Conservation (phyloP, 2,329 filamentous ascomycete genomes). For the Chaetothyriales sp. region DNA sequence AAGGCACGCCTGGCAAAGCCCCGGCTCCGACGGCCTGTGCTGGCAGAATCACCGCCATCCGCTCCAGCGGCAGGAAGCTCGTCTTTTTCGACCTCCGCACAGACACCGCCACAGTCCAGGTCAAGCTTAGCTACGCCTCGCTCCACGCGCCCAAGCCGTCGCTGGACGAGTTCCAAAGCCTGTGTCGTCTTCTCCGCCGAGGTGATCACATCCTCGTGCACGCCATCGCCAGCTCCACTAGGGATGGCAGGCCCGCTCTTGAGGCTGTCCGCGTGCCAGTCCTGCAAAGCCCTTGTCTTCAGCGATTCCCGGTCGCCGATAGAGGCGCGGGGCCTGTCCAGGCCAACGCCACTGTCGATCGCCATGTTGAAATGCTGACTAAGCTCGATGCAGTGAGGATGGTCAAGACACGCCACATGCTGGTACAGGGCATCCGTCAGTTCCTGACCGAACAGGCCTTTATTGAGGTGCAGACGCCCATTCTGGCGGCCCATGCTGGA, state of each 20-base stretch:
- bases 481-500: constrained; percentile 68
- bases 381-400: constrained; percentile 55
- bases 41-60: constrained; percentile 64
- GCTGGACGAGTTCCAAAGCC: constrained; percentile 29
- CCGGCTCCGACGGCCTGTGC: constrained; percentile 14
- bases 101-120: constrained; percentile 59
- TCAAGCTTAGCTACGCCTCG: constrained; percentile 34
- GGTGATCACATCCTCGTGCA: constrained; percentile 59
- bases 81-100: constrained; percentile 71
- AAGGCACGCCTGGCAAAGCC: neutral
- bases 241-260: constrained; percentile 63
- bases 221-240: constrained; percentile 22
- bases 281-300: constrained; percentile 63
- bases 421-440: constrained; percentile 60
- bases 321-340: constrained; percentile 2
- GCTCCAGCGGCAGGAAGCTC: constrained; percentile 61
- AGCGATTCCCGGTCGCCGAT: constrained; percentile 52
- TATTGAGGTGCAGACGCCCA: constrained; percentile 80
- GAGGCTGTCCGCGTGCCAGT: constrained; percentile 53
- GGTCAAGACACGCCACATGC: constrained; percentile 57
- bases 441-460: constrained; percentile 62
- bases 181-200: constrained; percentile 48
- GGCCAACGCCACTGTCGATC: constrained; percentile 55
- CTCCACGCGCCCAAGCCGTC: constrained; percentile 25
- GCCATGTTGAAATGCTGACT: constrained; percentile 76